Evolutionary conservation across 805 yeast species (phyloP), one percentile per base, ranked within the genome.

Genomic region (Metschnikowia gelsemii): DNA sequence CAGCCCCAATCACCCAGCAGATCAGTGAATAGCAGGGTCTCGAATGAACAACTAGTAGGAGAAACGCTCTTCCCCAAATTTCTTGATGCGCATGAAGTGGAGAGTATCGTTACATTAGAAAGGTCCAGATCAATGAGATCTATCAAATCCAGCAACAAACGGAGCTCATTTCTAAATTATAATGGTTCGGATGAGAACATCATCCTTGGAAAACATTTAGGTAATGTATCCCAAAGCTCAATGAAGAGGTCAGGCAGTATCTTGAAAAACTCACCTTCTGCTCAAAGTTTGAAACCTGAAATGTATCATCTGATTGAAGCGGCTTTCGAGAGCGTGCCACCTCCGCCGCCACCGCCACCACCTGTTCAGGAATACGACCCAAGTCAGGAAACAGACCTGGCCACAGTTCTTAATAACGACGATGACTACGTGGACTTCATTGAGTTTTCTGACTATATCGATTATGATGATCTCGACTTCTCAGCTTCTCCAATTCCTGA

Each of bases 11-110:
- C 41, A 8, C 45, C 45, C 1, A 26, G 13, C 18, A 28, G 38
- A 7, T 42, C 45, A 13, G 25, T 22, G 18, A 25, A 27, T 22
- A 36, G 45, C 35, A 34, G 32, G 32, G 17, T 30, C 19, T 42
- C 43, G 13, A 54, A 47, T 17, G 62, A 57, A 24, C 63, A 56
- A 30, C 47, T 68, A 8, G 50, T 64, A 6, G 75, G 75, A 3
- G 75, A 84, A 42, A 78, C 80, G 0, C 59, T 85, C 19, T 86
- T 86, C 58, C 95, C 95, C 0, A 84, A 81, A 56, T 75, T 79
- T 2, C 64, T 86, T 23, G 82, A 74, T 43, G 69, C 76, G 0
- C 78, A 75, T 38, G 95, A 86, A 55, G 85, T 86, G 8, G 86
- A 82, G 49, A 80, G 86, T 33, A 86, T 86, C 43, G 82, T 83